phyloP scores from a whole-genome alignment of 208 protist species.

The Crithidia thermophila region DNA sequence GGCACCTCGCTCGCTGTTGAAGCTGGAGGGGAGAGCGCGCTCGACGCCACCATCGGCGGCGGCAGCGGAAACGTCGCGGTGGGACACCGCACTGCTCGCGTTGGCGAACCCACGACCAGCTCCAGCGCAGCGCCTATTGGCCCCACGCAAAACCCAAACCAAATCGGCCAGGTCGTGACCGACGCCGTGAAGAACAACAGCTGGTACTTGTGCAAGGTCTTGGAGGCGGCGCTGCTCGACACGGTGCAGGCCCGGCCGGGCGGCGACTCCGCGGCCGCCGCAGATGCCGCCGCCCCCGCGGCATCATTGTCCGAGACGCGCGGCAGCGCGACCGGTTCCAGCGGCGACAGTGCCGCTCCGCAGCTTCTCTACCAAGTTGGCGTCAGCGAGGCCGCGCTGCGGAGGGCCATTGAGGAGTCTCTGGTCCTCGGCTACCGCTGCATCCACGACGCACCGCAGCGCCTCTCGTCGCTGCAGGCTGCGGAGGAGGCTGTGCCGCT shows the following conservation, averaged over 20 bases:
- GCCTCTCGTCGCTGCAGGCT: constrained; percentile 26
- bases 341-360: constrained; percentile 7
- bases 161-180: constrained; percentile 73
- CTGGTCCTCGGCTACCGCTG: constrained; percentile 61
- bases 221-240: constrained; percentile 57
- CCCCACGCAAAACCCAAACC: constrained; percentile 68
- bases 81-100: neutral
- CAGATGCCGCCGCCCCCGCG: neutral
- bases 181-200: constrained; percentile 52
- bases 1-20: no score
- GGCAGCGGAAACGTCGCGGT: neutral
- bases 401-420: constrained; percentile 73
- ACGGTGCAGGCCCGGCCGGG: constrained; percentile 32
- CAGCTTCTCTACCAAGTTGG: constrained; percentile 37
- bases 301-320: no score
- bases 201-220: constrained; percentile 74
- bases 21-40: neutral
- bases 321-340: neutral
- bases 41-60: neutral
- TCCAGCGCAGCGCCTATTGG: neutral
- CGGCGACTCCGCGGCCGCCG: neutral
- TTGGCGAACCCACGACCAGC: neutral
- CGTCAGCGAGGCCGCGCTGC: constrained; percentile 54
- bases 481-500: constrained; percentile 21
- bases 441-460: constrained; percentile 44